These are phyloP conservation scores for Verticillium dahliae DNA, from an alignment of 2,329 filamentous ascomycete species.

Conservation along the genomic window DNA sequence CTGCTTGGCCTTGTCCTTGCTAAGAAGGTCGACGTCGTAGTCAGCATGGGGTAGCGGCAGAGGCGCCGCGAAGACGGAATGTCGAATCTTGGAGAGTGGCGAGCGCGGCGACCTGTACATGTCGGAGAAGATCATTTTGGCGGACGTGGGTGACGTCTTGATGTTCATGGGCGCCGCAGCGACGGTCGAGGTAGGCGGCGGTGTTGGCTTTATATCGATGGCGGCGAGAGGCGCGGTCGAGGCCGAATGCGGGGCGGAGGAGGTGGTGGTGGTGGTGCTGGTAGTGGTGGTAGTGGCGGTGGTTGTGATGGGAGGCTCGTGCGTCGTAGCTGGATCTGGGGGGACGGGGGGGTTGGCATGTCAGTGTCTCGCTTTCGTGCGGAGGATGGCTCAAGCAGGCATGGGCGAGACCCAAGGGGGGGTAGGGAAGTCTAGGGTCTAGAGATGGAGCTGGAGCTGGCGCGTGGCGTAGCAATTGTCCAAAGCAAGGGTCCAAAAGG, in stretches of 20 bases:
- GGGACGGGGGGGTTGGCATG: not conserved
- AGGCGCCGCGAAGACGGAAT: constrained; percentile 15
- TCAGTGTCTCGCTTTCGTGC: not conserved
- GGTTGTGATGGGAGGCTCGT: not conserved
- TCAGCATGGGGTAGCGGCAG: constrained; percentile 28
- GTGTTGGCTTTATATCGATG: not conserved
- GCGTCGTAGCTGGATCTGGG: not conserved
- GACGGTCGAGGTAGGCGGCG: not conserved
- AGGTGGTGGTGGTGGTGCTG: not conserved
- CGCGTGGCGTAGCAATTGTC: not conserved
- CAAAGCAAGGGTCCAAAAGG: not conserved
- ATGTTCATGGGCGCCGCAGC: not conserved
- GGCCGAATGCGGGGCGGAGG: not conserved
- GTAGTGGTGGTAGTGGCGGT: not conserved
- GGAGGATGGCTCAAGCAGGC: not conserved
- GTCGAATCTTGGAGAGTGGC: constrained; percentile 45
- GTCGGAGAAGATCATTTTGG: constrained; percentile 52
- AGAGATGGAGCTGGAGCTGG: not conserved
- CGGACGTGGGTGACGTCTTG: constrained; percentile 8
- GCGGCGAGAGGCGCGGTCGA: not conserved
- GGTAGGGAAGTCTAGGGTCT: not conserved
- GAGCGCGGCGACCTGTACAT: constrained; percentile 51
- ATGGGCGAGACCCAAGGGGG: not conserved
- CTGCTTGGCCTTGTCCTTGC: constrained; percentile 54
- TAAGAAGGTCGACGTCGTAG: constrained; percentile 55